Conservation (phyloP, 331 rosid species). For the Dryas integrifolia region DNA sequence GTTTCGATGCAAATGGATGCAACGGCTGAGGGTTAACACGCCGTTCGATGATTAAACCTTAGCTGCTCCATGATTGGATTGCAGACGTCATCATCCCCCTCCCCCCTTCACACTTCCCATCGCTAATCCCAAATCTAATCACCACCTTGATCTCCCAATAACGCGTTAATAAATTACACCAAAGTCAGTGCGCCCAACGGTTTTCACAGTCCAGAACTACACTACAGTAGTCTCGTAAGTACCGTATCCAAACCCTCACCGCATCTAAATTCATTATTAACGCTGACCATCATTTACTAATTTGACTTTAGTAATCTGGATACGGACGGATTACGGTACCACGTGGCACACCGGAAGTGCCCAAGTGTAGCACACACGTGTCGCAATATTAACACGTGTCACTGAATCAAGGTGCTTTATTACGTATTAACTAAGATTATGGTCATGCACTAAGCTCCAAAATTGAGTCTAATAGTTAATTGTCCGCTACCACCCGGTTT, state of each 20-base stretch:
- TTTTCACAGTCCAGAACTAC: background rate
- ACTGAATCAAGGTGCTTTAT: background rate
- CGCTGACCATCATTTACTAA: background rate
- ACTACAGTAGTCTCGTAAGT: slow-evolving; percentile 6
- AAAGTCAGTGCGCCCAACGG: slow-evolving; percentile 32
- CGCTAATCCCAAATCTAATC: background rate
- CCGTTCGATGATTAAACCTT: slow-evolving; percentile 40
- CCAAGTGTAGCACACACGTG: slow-evolving; percentile 23
- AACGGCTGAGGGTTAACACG: slow-evolving; percentile 36
- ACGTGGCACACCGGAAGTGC: slow-evolving; percentile 16
- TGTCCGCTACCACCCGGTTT: background rate
- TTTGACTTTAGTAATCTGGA: slow-evolving; percentile 15
- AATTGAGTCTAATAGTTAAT: background rate
- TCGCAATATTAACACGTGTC: slow-evolving; percentile 41
- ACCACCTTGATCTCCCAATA: background rate
- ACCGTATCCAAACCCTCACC: background rate
- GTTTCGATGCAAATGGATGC: slow-evolving; percentile 47
- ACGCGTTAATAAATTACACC: background rate
- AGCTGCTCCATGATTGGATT: slow-evolving; percentile 37
- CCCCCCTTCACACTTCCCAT: background rate
- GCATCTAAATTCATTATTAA: background rate
- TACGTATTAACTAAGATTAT: slow-evolving; percentile 44
- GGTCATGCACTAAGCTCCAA: slow-evolving; percentile 27
- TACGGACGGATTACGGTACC: background rate
- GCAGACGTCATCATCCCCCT: slow-evolving; percentile 30